phyloP scores from a whole-genome alignment of 2,329 filamentous ascomycete genomes.

The Claviceps digitariae region DNA sequence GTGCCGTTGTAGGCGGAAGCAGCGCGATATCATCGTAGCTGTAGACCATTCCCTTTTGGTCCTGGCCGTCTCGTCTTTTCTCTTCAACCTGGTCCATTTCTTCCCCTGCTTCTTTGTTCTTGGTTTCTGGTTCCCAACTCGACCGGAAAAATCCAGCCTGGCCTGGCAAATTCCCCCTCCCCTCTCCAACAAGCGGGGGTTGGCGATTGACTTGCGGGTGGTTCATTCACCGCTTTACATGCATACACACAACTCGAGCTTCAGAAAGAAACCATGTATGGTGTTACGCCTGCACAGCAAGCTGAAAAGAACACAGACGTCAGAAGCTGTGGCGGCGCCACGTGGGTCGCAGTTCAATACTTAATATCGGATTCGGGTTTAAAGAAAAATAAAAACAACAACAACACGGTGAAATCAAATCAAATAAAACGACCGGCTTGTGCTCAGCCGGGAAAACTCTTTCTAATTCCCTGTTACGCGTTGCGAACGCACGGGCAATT shows the following conservation, averaged over 20 bases:
- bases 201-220: background rate
- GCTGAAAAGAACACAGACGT: background rate
- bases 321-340: background rate
- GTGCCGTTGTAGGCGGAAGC: background rate
- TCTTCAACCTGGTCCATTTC: background rate
- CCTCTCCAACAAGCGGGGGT: background rate
- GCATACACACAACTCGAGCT: background rate
- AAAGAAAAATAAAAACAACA: background rate
- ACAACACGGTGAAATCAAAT: too few relatives aligned
- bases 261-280: background rate
- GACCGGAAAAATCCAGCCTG: too few relatives aligned
- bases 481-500: too few relatives aligned
- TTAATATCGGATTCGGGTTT: background rate
- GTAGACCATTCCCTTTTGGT: background rate
- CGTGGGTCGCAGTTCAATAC: background rate
- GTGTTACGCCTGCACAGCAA: background rate
- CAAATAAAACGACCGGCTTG: too few relatives aligned
- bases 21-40: slow-evolving; percentile 3
- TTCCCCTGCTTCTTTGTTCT: background rate
- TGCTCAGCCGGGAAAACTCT: too few relatives aligned
- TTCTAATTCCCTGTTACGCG: too few relatives aligned
- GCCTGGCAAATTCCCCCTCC: too few relatives aligned
- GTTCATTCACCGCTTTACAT: background rate
- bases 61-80: background rate
- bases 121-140: background rate